phyloP scores from a whole-genome alignment of 345 rosid species.

The Syzygium aromaticum region DNA sequence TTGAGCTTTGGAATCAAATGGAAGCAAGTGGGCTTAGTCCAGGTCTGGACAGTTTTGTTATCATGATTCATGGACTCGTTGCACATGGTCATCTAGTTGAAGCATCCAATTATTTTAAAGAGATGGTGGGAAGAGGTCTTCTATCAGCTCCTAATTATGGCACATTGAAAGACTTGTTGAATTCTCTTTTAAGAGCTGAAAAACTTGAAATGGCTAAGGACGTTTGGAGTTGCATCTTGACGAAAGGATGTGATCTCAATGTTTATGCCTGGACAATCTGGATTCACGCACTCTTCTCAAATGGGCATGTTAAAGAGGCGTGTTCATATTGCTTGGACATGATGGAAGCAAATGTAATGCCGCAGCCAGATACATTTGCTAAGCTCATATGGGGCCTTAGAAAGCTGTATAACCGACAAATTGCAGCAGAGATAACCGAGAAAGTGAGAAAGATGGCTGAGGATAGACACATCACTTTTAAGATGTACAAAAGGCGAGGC shows the following conservation, averaged over 20 bases:
- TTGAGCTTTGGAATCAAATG: slow-evolving; percentile 63
- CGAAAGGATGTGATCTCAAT: slow-evolving; percentile 68
- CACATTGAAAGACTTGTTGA: slow-evolving; percentile 55
- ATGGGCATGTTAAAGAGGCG: slow-evolving; percentile 78
- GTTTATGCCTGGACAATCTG: slow-evolving; percentile 82
- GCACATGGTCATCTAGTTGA: slow-evolving; percentile 52
- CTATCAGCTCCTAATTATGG: slow-evolving; percentile 62
- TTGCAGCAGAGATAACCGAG: slow-evolving; percentile 86
- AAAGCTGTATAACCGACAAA: slow-evolving; percentile 62
- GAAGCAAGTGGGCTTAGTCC: slow-evolving; percentile 62
- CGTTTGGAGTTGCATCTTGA: slow-evolving; percentile 61
- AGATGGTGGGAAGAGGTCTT: slow-evolving; percentile 73
- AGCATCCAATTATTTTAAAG: slow-evolving; percentile 67
- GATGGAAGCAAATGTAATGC: slow-evolving; percentile 87
- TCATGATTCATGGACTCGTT: slow-evolving; percentile 62
- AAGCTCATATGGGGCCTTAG: slow-evolving; percentile 77
- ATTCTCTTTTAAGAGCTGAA: slow-evolving; percentile 49
- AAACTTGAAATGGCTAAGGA: slow-evolving; percentile 82
- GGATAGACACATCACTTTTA: slow-evolving; percentile 68
- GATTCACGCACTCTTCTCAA: slow-evolving; percentile 84
- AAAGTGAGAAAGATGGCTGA: slow-evolving; percentile 90
- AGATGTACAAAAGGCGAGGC: slow-evolving; percentile 89
- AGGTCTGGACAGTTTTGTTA: slow-evolving; percentile 63
- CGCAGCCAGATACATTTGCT: slow-evolving; percentile 75
- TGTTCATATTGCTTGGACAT: slow-evolving; percentile 83